Percentiles rank a stretch among this genome's conserved stretches.
These are phyloP conservation scores for Parastagonospora nodorum DNA, from an alignment of 2,329 filamentous ascomycete genomes.

Conservation along the genomic window DNA sequence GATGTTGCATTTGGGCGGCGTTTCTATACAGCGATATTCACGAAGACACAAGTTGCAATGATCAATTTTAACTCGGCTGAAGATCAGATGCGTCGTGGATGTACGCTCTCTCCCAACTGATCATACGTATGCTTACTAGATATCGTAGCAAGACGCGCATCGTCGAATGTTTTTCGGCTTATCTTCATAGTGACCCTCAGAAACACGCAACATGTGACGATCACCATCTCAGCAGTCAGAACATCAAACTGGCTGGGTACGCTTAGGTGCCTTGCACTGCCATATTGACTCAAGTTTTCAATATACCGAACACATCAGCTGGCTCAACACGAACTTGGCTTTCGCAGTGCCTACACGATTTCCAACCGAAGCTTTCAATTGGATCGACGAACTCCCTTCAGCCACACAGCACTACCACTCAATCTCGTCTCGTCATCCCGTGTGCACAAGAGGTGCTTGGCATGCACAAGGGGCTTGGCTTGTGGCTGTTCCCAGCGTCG, in stretches of 20 bases:
- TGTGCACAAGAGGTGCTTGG: conserved; percentile 3
- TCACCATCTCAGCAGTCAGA: neutral
- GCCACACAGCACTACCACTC: neutral
- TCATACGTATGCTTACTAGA: no score
- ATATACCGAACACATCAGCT: neutral
- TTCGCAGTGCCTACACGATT: neutral
- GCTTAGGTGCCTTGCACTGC: no score
- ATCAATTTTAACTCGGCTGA: no score
- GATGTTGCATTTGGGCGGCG: conserved; percentile 3
- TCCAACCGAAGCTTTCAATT: neutral
- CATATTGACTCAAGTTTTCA: neutral
- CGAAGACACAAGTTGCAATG: neutral
- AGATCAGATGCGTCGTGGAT: no score
- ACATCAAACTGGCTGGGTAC: neutral
- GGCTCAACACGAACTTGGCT: neutral
- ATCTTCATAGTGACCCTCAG: no score
- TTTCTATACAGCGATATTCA: neutral
- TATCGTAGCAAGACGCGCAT: no score
- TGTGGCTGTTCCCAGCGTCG: conserved; percentile 1
- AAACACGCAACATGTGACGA: no score
- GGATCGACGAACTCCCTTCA: neutral
- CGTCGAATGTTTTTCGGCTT: no score
- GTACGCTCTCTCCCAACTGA: no score
- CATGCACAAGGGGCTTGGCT: conserved; percentile 6
- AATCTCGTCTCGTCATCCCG: conserved; percentile 1